Base-by-base conservation (phyloP, 345 rosid genomes). In the Eucalyptus pauciflora region DNA sequence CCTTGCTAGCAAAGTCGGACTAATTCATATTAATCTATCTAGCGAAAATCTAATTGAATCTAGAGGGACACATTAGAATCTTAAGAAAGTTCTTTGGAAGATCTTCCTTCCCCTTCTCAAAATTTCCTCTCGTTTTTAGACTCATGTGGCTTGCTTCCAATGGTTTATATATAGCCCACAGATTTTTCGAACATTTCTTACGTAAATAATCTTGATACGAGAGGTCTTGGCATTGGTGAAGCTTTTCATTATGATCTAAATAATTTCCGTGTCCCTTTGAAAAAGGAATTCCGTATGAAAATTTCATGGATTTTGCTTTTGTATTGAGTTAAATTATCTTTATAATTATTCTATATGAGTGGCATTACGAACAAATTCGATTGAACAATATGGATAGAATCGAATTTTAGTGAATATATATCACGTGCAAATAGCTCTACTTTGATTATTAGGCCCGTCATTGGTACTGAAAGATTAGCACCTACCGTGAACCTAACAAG, bases 401-500 rank as follows among this genome's bases (percentile, higher is more conserved):
- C 10, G 27, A 20, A 76, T 37, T 37, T 76, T 41, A 37, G 48
- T 37, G 48, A 76, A 76, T 41, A 37, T 76, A 41, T 20, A 41
- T 76, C 83, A 76, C 15, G 2, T 10, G 48, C 1, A 1, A 76
- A 76, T 41, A 37, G 14, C 81, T 71, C 48, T 41, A 76, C 83
- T 76, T 76, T 76, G 27, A 76, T 76, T 76, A 41, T 37, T 76
- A 20, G 83, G 0, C 48, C 27, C 1, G 8, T 37, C 48, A 76
- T 20, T 41, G 48, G 24, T 41, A 43, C 29, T 20, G 5, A 76
- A 41, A 43, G 41, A 37, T 76, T 2, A 76, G 15, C 15, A 76
- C 5, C 48, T 37, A 11, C 15, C 0, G 4, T 37, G 0, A 41
- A 37, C 2, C 15, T 3, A 4, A 76, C 7, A 76, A 37, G 46